Base-by-base conservation (phyloP, 768 basidiomycete genomes). In the Vishniacozyma victoriae region DNA sequence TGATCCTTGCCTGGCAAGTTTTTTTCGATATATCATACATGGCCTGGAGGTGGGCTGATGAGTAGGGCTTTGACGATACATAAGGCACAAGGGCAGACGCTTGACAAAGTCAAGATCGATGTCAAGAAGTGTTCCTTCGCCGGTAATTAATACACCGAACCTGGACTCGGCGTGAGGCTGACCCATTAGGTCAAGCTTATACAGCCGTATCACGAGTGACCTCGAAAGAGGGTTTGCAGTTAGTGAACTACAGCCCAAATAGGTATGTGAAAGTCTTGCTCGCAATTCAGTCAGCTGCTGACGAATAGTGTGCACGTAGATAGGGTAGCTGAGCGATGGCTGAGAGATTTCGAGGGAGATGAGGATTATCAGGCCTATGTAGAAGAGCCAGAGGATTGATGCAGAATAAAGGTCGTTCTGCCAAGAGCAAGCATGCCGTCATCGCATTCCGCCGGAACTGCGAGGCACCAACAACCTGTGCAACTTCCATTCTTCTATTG, bases 81-180 rank as follows among this genome's bases (percentile, higher is more conserved):
- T 23, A 46, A 46, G 22, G 16, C 33, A 4, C 44, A 46, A 22
- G 44, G 44, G 7, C 44, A 46, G 44, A 46, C 91, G 0, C 76
- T 95, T 11, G 84, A 88, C 22, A 81, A 87, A 29, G 90, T 93
- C 54, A 89, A 84, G 65, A 88, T 93, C 39, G 89, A 95, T 63
- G 76, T 95, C 22, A 82, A 80, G 18, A 83, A 80, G 63, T 83
- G 92, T 7, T 95, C 95, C 62, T 90, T 67, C 50, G 65, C 69
- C 35, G 65, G 64, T 33, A 33, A 33, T 9, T 33, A 9, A 9
- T n/a, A 9, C 29, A 9, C 29, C 29, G 9, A 9, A n/a, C n/a
- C n/a, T n/a, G n/a, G n/a, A n/a, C n/a, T n/a, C n/a, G 29, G 29
- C 9, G n/a, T 33, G 9, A 9, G 29, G 29, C 29, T 33, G 29